Evolutionary conservation across 2,329 filamentous ascomycete genomes (phyloP).

Genomic region (Arthrobotrys entomopaga): DNA sequence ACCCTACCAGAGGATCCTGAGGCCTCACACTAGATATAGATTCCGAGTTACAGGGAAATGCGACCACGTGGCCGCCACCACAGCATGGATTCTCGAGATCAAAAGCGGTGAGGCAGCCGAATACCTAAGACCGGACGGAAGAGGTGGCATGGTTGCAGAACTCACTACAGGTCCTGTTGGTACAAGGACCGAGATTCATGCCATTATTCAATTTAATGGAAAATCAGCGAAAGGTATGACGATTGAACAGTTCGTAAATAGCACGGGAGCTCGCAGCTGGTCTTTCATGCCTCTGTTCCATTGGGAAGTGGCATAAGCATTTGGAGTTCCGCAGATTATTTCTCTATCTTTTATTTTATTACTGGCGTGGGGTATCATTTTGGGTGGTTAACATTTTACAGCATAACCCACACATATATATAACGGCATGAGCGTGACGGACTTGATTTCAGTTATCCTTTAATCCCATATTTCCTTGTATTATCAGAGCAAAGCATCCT

Average conservation of each 20-base stretch:
- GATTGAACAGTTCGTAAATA: slow-evolving; percentile 29
- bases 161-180: slow-evolving; percentile 19
- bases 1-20: slow-evolving; percentile 16
- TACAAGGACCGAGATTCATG: slow-evolving; percentile 19
- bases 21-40: slow-evolving; percentile 23
- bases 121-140: slow-evolving; percentile 28
- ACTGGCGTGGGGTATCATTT: too few species aligned
- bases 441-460: too few species aligned
- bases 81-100: slow-evolving; percentile 30
- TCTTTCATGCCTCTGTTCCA: slow-evolving; percentile 16
- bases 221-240: slow-evolving; percentile 32
- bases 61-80: slow-evolving; percentile 27
- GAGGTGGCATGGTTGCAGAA: slow-evolving; percentile 30
- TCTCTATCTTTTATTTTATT: slow-evolving; percentile 1
- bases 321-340: too few species aligned
- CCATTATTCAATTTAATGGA: slow-evolving; percentile 26
- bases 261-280: slow-evolving; percentile 27
- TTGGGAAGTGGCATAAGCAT: slow-evolving; percentile 21
- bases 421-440: too few species aligned
- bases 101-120: slow-evolving; percentile 22
- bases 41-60: slow-evolving; percentile 38
- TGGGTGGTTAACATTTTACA: too few species aligned
- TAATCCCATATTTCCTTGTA: too few species aligned
- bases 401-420: too few species aligned
- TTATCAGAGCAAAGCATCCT: too few species aligned